Evolutionary conservation across 1,284 basidiomycete genomes (phyloP).

Genomic region (Inonotus hispidus): DNA sequence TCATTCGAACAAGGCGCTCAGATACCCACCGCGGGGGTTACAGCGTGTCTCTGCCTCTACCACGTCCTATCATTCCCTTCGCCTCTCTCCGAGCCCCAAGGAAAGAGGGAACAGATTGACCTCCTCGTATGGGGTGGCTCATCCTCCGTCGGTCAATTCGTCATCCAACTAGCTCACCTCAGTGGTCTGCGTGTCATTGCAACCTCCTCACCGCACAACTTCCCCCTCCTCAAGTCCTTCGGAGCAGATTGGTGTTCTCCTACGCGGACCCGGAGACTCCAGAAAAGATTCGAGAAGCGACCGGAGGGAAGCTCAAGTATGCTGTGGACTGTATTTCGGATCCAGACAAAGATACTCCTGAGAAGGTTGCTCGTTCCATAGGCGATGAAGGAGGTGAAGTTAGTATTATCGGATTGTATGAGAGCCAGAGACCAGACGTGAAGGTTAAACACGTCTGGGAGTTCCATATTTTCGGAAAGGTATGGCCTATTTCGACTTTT

Average conservation of each 20-base stretch:
- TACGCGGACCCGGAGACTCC: conserved; percentile 26
- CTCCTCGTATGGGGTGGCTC: conserved; percentile 38
- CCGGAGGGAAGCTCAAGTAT: conserved; percentile 17
- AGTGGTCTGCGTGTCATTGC: conserved; percentile 34
- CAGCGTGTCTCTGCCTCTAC: conserved; percentile 24
- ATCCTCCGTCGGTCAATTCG: conserved; percentile 37
- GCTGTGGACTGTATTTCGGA: conserved; percentile 24
- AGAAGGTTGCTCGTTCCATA: conserved; percentile 7
- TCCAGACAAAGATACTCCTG: conserved; percentile 20
- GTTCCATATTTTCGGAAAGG: conserved; percentile 19
- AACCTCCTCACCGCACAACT: conserved; percentile 36
- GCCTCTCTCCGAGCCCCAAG: conserved; percentile 19
- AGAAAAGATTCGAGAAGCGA: conserved; percentile 21
- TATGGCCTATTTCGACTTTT: no score
- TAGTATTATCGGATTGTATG: conserved; percentile 1
- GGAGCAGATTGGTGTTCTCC: conserved; percentile 38
- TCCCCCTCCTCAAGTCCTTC: conserved; percentile 33
- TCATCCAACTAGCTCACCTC: conserved; percentile 36
- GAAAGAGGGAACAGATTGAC: conserved; percentile 16
- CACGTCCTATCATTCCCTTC: conserved; percentile 21
- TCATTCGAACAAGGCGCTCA: conserved; percentile 29
- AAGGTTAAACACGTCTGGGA: conserved; percentile 24
- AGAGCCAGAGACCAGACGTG: conserved; percentile 1
- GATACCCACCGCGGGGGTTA: conserved; percentile 23
- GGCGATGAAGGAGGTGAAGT: conserved; percentile 11